Base-by-base conservation (phyloP, 768 basidiomycete genomes). In the Xanthoconium purpureum region DNA sequence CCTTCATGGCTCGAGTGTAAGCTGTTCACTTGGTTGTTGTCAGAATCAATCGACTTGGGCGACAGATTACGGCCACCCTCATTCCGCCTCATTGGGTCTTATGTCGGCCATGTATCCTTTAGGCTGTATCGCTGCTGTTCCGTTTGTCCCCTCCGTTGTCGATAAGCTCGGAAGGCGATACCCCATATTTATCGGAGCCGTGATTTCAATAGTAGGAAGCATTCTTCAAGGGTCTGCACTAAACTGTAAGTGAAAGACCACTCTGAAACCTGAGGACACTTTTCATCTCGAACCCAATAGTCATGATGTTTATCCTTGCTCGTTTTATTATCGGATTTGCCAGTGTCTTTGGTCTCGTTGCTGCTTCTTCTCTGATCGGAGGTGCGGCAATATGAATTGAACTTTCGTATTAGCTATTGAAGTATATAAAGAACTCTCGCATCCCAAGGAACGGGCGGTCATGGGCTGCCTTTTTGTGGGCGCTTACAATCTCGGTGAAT, bases 1-100 rank as follows among this genome's bases (percentile, higher is more conserved):
- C 69, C 77, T 24, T 78, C 81, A 0, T 85, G 82, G 81, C 74
- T 79, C 58, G 69, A 68, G 1, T 84, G 84, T 85, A 47, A 60
- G 76, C 7, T n/a, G 7, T 11, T n/a, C 15, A 7, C 29, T 9
- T 10, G 10, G 9, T 9, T 46, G 8, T 24, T 46, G 6, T 46
- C 29, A 9, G 17, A 7, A 30, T 17, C 17, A 28, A 24, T 24
- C 4, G 24, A 24, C 24, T 24, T 24, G 24, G 24, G 24, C 24
- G 24, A 24, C 24, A 24, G 24, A 24, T 24, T 24, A 24, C 24
- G 24, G 24, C 24, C 24, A 24, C 24, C 24, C 24, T 4, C 24
- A 4, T 24, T 24, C 24, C 24, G 24, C 24, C 24, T 24, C 24
- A 24, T 24, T 24, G 24, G 24, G 24, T 4, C 24, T 24, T 4